These are phyloP conservation scores for Leccinellum rugosiceps DNA, from an alignment of 768 basidiomycete genomes.

Conservation along the genomic window DNA sequence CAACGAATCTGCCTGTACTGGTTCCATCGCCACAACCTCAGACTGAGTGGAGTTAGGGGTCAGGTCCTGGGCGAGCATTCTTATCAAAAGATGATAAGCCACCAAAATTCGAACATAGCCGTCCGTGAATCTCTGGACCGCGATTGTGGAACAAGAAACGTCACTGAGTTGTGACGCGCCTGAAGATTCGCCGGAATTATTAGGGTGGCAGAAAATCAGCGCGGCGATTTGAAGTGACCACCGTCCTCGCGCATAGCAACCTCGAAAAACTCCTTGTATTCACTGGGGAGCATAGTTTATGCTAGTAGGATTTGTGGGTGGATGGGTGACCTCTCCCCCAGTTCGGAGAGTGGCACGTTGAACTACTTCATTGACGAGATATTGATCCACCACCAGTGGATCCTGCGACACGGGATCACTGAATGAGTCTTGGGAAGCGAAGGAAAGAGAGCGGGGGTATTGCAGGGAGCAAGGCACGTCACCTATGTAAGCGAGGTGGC, in stretches of 20 bases:
- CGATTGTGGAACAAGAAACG: conserved; percentile 11
- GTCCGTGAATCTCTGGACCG: conserved; percentile 10
- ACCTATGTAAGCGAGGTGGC: not conserved
- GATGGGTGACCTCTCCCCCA: conserved; percentile 36
- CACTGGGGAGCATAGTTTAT: conserved; percentile 50
- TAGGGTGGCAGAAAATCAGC: conserved; percentile 45
- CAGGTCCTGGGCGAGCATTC: conserved; percentile 34
- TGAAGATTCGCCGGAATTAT: conserved; percentile 34
- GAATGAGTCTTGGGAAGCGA: conserved; percentile 60
- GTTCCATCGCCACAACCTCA: not conserved
- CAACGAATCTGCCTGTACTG: conserved; percentile 3
- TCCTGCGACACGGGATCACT: conserved; percentile 48
- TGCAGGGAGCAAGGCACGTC: too few relatives aligned
- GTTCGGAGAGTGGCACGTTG: conserved; percentile 54
- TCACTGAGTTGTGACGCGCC: conserved; percentile 12
- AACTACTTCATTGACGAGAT: conserved; percentile 49
- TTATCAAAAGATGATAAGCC: conserved; percentile 41
- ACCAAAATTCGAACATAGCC: conserved; percentile 35
- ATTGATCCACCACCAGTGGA: conserved; percentile 34
- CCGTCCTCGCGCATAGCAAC: conserved; percentile 26
- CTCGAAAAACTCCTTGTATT: conserved; percentile 26
- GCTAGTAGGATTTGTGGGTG: conserved; percentile 44
- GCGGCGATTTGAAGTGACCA: conserved; percentile 9
- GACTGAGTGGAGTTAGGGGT: conserved; percentile 18
- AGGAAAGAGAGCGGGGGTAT: conserved; percentile 38